Evolutionary conservation across 768 basidiomycete species (phyloP).

Genomic region (Ramaria rubella): DNA sequence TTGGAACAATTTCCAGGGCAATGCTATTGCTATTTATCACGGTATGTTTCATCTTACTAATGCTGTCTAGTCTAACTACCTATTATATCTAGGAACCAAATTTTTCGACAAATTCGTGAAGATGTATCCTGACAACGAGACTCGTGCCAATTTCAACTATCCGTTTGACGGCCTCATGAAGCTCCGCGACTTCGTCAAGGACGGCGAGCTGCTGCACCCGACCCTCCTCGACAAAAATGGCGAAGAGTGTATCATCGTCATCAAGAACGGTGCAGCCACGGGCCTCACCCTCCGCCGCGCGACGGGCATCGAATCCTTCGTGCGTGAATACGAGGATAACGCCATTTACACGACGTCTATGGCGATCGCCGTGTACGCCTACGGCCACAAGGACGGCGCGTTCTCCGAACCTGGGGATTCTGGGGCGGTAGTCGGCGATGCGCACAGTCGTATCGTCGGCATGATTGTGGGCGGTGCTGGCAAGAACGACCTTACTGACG

Average conservation of each 20-base stretch:
- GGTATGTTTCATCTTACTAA: constrained; percentile 22
- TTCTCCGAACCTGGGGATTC: constrained; percentile 21
- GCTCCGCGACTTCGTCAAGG: constrained; percentile 22
- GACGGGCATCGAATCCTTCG: constrained; percentile 29
- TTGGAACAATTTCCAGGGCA: constrained; percentile 25
- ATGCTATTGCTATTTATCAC: constrained; percentile 22
- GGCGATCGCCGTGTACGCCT: constrained; percentile 13
- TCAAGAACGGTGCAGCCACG: constrained; percentile 32
- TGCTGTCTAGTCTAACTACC: constrained; percentile 16
- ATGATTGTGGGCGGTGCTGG: constrained; percentile 16
- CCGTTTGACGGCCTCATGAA: constrained; percentile 27
- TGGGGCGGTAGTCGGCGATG: constrained; percentile 17
- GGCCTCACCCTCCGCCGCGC: constrained; percentile 33
- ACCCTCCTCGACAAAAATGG: constrained; percentile 25
- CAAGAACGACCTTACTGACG: background rate
- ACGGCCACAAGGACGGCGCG: constrained; percentile 9
- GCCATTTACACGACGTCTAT: constrained; percentile 10
- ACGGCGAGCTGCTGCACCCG: constrained; percentile 22
- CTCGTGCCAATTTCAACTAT: constrained; percentile 22
- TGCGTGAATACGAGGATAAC: constrained; percentile 10
- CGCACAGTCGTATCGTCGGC: constrained; percentile 14
- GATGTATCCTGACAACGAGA: constrained; percentile 22
- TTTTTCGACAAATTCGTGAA: constrained; percentile 18
- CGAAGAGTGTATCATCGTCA: constrained; percentile 27
- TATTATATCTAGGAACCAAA: constrained; percentile 24